Percentiles rank a stretch among this genome's conserved stretches.
Evolutionary conservation across 306 rosid species (phyloP).

Genomic region (Lathyrus tuberosus): DNA sequence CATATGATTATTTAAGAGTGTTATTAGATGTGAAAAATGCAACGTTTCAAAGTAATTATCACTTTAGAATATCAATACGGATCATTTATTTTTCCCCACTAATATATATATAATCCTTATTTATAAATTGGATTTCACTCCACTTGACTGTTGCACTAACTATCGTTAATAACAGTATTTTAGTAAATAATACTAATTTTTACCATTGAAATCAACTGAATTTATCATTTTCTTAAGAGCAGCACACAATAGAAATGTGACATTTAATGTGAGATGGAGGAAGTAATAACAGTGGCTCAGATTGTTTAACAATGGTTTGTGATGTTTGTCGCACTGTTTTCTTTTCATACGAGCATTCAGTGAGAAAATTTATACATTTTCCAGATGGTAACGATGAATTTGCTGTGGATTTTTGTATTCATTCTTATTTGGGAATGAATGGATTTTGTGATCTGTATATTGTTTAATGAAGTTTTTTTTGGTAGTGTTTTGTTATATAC

Average conservation of each 20-base stretch:
- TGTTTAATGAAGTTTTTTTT: not conserved
- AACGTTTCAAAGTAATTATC: no score
- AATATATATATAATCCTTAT: no score
- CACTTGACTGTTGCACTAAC: no score
- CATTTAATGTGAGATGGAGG: no score
- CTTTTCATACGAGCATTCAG: not conserved
- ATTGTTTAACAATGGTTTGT: slow-evolving; percentile 6
- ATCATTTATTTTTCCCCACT: no score
- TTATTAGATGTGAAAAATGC: not conserved
- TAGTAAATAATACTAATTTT: no score
- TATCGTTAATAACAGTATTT: no score
- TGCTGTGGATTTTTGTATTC: not conserved
- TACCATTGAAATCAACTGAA: no score
- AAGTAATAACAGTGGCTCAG: slow-evolving; percentile 7
- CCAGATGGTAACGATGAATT: slow-evolving; percentile 1
- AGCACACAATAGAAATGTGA: no score
- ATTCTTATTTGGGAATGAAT: slow-evolving; percentile 6
- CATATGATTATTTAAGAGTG: not conserved
- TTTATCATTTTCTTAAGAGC: no score
- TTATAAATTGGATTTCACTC: no score
- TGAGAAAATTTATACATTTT: slow-evolving; percentile 13
- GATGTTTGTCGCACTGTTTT: not conserved
- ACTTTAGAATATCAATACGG: no score
- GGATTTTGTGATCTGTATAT: slow-evolving; percentile 7
- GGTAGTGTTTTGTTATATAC: slow-evolving; percentile 22